These are phyloP conservation scores for Calvatia gigantea DNA, from an alignment of 768 basidiomycete genomes.

Conservation along the genomic window DNA sequence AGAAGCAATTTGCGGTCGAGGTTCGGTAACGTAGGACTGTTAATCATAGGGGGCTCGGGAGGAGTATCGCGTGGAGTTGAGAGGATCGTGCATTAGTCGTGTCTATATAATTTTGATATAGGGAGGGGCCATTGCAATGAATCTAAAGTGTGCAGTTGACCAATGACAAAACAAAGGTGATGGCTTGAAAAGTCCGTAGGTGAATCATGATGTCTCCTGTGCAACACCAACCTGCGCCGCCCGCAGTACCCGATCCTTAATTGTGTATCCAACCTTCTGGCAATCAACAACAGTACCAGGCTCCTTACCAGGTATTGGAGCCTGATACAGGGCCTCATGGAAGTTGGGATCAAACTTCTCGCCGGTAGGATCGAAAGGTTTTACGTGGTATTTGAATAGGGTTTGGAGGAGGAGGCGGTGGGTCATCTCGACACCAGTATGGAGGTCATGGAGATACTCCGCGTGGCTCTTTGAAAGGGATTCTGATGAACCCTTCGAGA, in stretches of 20 bases:
- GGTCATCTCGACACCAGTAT: slow-evolving; percentile 89
- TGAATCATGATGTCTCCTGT: slow-evolving; percentile 51
- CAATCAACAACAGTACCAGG: slow-evolving; percentile 89
- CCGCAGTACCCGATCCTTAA: slow-evolving; percentile 90
- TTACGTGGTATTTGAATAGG: slow-evolving; percentile 88
- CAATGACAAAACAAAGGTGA: slow-evolving; percentile 5
- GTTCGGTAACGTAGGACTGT: slow-evolving; percentile 61
- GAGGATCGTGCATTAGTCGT: slow-evolving; percentile 20
- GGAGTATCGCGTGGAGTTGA: slow-evolving; percentile 27
- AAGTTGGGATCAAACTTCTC: slow-evolving; percentile 93
- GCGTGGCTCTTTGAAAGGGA: slow-evolving; percentile 49
- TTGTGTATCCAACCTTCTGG: slow-evolving; percentile 88
- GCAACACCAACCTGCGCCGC: slow-evolving; percentile 97
- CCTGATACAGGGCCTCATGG: slow-evolving; percentile 95
- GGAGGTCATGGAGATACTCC: slow-evolving; percentile 64
- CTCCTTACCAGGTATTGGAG: slow-evolving; percentile 84
- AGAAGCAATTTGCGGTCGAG: slow-evolving; percentile 73
- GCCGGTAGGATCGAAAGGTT: slow-evolving; percentile 87
- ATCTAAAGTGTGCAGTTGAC: slow-evolving; percentile 2
- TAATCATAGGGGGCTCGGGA: slow-evolving; percentile 32
- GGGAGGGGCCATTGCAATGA: background rate
- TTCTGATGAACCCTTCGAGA: slow-evolving; percentile 26
- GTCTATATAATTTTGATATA: slow-evolving; percentile 23
- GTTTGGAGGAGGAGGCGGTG: slow-evolving; percentile 87
- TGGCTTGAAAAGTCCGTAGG: background rate